Evolutionary conservation across 2,329 filamentous ascomycete genomes (phyloP).

Genomic region (Pseudogymnoascus sp.): DNA sequence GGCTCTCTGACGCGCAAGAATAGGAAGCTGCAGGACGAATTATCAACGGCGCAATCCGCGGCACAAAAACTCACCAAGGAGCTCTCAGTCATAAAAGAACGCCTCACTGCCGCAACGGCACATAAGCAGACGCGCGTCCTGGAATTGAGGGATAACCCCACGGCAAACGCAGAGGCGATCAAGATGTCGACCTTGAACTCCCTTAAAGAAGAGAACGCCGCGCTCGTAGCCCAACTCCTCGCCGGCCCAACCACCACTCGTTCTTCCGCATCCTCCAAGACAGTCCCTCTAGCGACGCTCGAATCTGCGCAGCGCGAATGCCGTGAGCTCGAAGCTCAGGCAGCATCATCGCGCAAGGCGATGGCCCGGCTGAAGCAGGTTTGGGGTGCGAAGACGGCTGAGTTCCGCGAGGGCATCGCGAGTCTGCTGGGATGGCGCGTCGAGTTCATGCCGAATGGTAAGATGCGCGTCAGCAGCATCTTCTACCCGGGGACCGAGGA

Average conservation of each 20-base stretch:
- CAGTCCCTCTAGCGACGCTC: slow-evolving; percentile 70
- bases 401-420: slow-evolving; percentile 93
- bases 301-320: slow-evolving; percentile 69
- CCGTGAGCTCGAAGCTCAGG: slow-evolving; percentile 59
- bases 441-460: slow-evolving; percentile 93
- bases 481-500: slow-evolving; percentile 62
- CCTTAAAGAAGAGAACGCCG: slow-evolving; percentile 74
- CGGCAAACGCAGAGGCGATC: slow-evolving; percentile 73
- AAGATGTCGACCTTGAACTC: slow-evolving; percentile 72
- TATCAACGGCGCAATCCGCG: slow-evolving; percentile 61
- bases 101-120: slow-evolving; percentile 58
- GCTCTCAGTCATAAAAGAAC: slow-evolving; percentile 61
- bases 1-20: slow-evolving; percentile 83
- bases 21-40: slow-evolving; percentile 71
- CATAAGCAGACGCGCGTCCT: slow-evolving; percentile 74
- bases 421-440: slow-evolving; percentile 89
- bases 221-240: slow-evolving; percentile 66
- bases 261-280: slow-evolving; percentile 36
- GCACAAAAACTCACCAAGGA: slow-evolving; percentile 67
- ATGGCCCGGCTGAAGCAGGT: slow-evolving; percentile 84
- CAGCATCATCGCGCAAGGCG: slow-evolving; percentile 70
- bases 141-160: slow-evolving; percentile 85
- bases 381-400: slow-evolving; percentile 80
- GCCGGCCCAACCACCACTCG: slow-evolving; percentile 34
- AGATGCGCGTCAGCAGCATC: slow-evolving; percentile 82